Base-by-base conservation (phyloP, 345 rosid species). In the Eucalyptus camaldulensis region DNA sequence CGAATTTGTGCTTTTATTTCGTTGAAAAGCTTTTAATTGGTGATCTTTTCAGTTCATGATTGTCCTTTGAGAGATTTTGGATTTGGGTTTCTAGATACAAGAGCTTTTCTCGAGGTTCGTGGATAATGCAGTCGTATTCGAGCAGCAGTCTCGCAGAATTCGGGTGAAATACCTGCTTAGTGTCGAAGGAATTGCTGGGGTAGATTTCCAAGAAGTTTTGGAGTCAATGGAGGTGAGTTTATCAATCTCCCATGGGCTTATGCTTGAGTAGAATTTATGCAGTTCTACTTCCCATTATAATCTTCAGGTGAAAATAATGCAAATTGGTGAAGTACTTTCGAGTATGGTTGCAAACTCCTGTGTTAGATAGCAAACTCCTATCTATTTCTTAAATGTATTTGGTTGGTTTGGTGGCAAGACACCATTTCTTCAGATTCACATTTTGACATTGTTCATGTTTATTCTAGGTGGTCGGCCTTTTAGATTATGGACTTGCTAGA, bases 41-140 rank as follows among this genome's bases (percentile, higher is more conserved):
- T 54, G 60, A 17, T 51, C 67, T 53, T 53, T 45, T 86, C 24
- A n/a, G 43, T 86, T 86, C 33, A 86, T 19, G 62, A 49, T 86
- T 49, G 62, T 49, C 49, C 62, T 31, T 51, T 86, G 87, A 86
- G 10, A 86, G 94, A 93, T 90, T 92, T 93, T 90, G 91, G 92
- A 91, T 93, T 95, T 95, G 92, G 94, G 94, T 95, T 94, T 97
- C 96, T 91, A 98, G 99, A 95, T 98, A 92, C 99, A 97, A 97
- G 96, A 94, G 88, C 86, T 96, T 93, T 96, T 98, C 62, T 94
- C 92, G 51, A 95, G 89, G 89, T 93, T 96, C 86, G 91, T 95
- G 96, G 97, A 92, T 80, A 93, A 88, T 88, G 99, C 98, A 50
- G 96, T 98, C 90, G 92, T 12, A 90, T 96, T 95, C 40, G 97